phyloP scores from a whole-genome alignment of 176 grass and related monocot species.

The Luzula sylvatica region DNA sequence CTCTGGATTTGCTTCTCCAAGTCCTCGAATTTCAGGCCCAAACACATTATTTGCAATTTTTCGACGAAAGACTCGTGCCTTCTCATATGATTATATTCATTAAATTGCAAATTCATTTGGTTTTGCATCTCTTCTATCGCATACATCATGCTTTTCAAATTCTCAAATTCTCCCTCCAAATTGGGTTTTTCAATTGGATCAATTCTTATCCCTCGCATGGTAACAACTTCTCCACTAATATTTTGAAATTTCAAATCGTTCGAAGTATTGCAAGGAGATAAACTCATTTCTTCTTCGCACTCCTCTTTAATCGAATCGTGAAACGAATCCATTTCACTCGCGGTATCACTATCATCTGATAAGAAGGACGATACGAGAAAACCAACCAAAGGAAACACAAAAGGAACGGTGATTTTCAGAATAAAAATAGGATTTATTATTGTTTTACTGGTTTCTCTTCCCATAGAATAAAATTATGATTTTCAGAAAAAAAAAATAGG shows the following conservation, averaged over 20 bases:
- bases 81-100: constrained; percentile 51
- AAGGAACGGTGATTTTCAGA: constrained; percentile 47
- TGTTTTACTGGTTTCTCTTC: constrained; percentile 33
- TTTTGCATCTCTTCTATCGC: constrained; percentile 28
- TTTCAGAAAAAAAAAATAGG: background rate
- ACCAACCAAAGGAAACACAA: constrained; percentile 46
- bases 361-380: constrained; percentile 61
- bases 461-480: constrained; percentile 40
- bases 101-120: constrained; percentile 37
- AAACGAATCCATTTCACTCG: constrained; percentile 28
- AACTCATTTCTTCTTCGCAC: constrained; percentile 34
- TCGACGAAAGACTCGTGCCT: constrained; percentile 57
- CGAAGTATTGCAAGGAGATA: background rate
- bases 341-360: constrained; percentile 22
- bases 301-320: constrained; percentile 15
- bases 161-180: constrained; percentile 29
- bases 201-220: background rate
- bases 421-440: constrained; percentile 47
- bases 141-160: constrained; percentile 34
- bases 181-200: background rate
- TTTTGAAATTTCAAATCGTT: constrained; percentile 4
- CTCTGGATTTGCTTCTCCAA: constrained; percentile 53
- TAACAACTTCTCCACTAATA: background rate
- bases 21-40: constrained; percentile 73
- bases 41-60: constrained; percentile 88